Base-by-base conservation (phyloP, 805 yeast genomes). In the Grigorovia yakushimaensis region DNA sequence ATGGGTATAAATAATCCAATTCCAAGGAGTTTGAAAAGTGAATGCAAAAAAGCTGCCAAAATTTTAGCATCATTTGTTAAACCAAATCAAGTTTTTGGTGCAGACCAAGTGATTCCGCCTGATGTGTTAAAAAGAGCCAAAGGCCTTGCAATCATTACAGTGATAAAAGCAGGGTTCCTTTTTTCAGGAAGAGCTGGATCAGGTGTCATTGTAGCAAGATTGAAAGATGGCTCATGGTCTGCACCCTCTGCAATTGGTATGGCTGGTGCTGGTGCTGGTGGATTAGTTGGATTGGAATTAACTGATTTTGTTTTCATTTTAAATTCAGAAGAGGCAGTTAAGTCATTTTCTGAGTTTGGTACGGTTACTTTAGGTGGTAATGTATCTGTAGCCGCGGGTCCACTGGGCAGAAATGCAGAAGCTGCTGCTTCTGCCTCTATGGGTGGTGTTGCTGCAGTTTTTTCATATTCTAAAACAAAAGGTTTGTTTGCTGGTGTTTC, bases 221-320 rank as follows among this genome's bases (percentile, higher is more conserved):
- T 93, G 44, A 94, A 94, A 2, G 98, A 93, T 66, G 98, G 97
- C 0, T 68, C 84, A 0, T 91, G 98, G 98, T 88, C 97, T 13
- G 95, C 97, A 2, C 98, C 98, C 1, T 82, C 95, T 2, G 98
- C 97, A 9, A 83, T 93, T 54, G 82, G 80, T 46, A 86, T 97
- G 20, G 98, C 95, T 3, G 98, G 98, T 57, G 98, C 97, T 4
- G 98, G 98, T 60, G 97, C 93, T 6, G 98, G 98, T 50, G 98
- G 98, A 41, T 94, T 88, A 70, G 78, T 93, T 54, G 98, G 98
- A 39, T 89, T 96, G 8, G 98, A 91, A 64, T 71, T 91, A 59
- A 91, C 98, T 1, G 98, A 91, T 70, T 91, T 91, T 61, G 96
- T 91, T 24, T 91, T 91, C 64, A 89, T 93, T 50, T 74, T 91